Evolutionary conservation across 306 rosid species (phyloP), one percentile per base, ranked within the genome.

Genomic region (Lablab purpureus): DNA sequence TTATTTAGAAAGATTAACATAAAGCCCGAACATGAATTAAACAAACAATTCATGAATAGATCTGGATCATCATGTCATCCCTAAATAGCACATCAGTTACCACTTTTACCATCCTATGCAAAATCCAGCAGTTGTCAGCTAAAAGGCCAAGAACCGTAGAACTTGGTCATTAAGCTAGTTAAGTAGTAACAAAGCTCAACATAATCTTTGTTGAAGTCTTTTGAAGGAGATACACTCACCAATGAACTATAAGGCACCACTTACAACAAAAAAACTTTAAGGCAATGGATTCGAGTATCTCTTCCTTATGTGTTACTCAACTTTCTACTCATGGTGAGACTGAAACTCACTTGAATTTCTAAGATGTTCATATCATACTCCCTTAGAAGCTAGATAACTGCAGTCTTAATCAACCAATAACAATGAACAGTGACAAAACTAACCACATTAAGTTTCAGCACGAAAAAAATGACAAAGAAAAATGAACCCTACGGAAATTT

Each of bases 161-260:
- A 18, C 54, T 65, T 25, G 32, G 30, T 49, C 32, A 3, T 41
- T n/a, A 65, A 51, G 80, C 41, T 66, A 45, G 80, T 66, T 21
- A 40, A 73, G 52, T 65, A 52, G 58, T 67, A 51, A 58, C 11
- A 36, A n/a, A 27, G 7, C 51, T 23, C 37, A 59, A 76, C 58
- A 56, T 9, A 56, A 56, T 11, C 40, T n/a, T n/a, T n/a, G n/a
- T n/a, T n/a, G n/a, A n/a, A n/a, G n/a, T n/a, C n/a, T n/a, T n/a
- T n/a, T n/a, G n/a, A n/a, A n/a, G n/a, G n/a, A n/a, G n/a, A n/a
- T n/a, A n/a, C n/a, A n/a, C n/a, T n/a, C n/a, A n/a, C n/a, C n/a
- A n/a, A n/a, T n/a, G n/a, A n/a, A n/a, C n/a, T n/a, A n/a, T n/a
- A n/a, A n/a, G n/a, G n/a, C n/a, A n/a, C n/a, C n/a, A n/a, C n/a